Percentiles rank a stretch among this genome's conserved stretches.
Conservation (phyloP, 2,329 filamentous ascomycete species). For the Westerdykella sp. region DNA sequence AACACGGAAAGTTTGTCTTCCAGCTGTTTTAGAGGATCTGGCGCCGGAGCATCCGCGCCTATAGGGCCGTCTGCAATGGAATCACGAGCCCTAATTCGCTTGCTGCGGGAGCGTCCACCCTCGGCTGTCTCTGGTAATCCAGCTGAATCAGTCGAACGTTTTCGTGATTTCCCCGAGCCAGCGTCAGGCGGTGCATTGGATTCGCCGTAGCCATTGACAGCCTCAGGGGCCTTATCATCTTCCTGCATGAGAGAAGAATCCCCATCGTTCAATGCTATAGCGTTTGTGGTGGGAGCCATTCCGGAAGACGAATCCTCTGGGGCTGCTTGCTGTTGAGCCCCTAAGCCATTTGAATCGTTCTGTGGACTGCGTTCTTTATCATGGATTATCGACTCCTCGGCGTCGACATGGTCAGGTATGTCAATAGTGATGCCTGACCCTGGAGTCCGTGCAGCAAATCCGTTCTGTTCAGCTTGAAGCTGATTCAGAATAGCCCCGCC, state of each 20-base stretch:
- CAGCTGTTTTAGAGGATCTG: slow-evolving; percentile 50
- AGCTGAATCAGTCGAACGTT: slow-evolving; percentile 56
- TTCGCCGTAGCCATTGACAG: slow-evolving; percentile 14
- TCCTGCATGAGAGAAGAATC: slow-evolving; percentile 22
- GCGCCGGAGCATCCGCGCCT: slow-evolving; percentile 43
- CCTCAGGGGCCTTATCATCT: slow-evolving; percentile 9
- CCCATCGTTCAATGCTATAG: not conserved
- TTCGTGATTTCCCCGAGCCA: slow-evolving; percentile 44
- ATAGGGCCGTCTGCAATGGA: slow-evolving; percentile 45
- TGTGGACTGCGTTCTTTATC: too few relatives aligned
- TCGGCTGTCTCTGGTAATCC: slow-evolving; percentile 54
- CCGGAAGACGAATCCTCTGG: slow-evolving; percentile 1
- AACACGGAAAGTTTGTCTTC: slow-evolving; percentile 50
- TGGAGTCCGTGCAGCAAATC: slow-evolving; percentile 23
- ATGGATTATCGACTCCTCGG: slow-evolving; percentile 2
- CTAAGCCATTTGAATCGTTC: not conserved
- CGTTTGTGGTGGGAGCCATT: not conserved
- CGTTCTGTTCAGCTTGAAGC: slow-evolving; percentile 38
- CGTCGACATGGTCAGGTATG: slow-evolving; percentile 29
- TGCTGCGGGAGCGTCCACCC: slow-evolving; percentile 53
- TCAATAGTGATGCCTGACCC: slow-evolving; percentile 39
- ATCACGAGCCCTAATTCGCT: slow-evolving; percentile 55
- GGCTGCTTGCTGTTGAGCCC: not conserved
- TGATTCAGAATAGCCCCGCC: slow-evolving; percentile 45
- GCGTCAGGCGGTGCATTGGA: slow-evolving; percentile 21